Evolutionary conservation across 768 basidiomycete genomes (phyloP), one percentile per base, ranked within the genome.

Genomic region (Suillus tomentosus): DNA sequence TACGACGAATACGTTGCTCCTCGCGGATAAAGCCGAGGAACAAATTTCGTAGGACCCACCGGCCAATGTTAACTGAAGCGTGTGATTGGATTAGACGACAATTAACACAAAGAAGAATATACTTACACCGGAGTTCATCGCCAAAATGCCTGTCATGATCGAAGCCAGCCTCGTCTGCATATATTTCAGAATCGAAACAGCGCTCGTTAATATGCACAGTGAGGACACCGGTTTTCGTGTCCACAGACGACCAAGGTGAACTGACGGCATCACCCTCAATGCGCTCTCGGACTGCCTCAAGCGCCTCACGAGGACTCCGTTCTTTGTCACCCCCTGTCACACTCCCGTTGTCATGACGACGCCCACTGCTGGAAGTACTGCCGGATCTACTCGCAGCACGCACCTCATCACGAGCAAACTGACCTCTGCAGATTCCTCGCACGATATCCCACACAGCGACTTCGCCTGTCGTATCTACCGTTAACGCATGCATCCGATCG

Each of bases 251-350:
- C 96, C 96, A 99, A 14, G 88, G 79, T 31, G 87, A 80, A 10
- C 93, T 87, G 36, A 92, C 89, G 0, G 92, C 94, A 73, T 99
- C 95, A 36, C 96, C 96, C 71, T 99, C 97, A n/a, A 99, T 92
- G 45, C 92, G 80, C 71, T 94, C 94, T 64, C 90, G 82, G 22
- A 98, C 94, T 48, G 86, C 84, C 75, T 98, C 96, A 60, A 99
- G 78, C 5, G 90, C 88, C 70, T 96, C 95, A 53, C 91, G 76
- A 9, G 92, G 91, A 70, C 90, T 91, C 57, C 82, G 79, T 61
- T 87, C 86, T 61, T 70, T 75, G 51, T 82, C 83, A 9, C 69
- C 66, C 45, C 70, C 70, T n/a, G 61, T 61, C 17, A 70, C 68
- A 42, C 75, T 78, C 56, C 65, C 75, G 61, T 73, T 77, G 57